A percentile compares a stretch with the other conserved stretches of the same genome.
Conservation (phyloP, 2,329 filamentous ascomycete species). For the Mariannaea sp. region DNA sequence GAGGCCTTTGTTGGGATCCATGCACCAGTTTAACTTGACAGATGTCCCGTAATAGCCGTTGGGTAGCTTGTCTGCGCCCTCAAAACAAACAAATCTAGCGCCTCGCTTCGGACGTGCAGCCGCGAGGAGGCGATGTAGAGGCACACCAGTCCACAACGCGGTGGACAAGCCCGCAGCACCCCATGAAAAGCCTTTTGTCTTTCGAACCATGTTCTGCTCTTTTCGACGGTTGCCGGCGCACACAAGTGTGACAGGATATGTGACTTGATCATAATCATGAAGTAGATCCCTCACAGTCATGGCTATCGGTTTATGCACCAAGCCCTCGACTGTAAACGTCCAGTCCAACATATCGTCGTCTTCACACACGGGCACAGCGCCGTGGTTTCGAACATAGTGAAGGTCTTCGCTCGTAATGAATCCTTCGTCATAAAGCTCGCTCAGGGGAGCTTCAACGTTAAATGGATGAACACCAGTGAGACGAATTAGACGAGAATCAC, state of each 20-base stretch:
- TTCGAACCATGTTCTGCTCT: conserved; percentile 88
- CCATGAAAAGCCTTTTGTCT: conserved; percentile 95
- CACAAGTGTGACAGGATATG: conserved; percentile 85
- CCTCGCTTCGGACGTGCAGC: conserved; percentile 69
- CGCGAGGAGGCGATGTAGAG: conserved; percentile 72
- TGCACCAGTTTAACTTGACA: conserved; percentile 84
- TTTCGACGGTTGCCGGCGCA: conserved; percentile 92
- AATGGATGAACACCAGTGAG: conserved; percentile 90
- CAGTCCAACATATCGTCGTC: conserved; percentile 77
- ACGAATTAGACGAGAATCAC: conserved; percentile 81
- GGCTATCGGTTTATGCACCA: conserved; percentile 77
- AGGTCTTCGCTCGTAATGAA: conserved; percentile 87
- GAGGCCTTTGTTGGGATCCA: conserved; percentile 81
- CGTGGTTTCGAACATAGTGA: conserved; percentile 93
- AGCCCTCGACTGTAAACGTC: conserved; percentile 82
- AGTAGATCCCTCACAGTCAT: conserved; percentile 76
- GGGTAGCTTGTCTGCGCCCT: conserved; percentile 84
- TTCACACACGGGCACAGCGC: conserved; percentile 74
- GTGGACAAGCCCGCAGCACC: conserved; percentile 86
- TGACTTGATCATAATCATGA: conserved; percentile 76
- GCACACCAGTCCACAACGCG: conserved; percentile 83
- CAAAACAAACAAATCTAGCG: conserved; percentile 86
- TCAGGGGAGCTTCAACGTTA: conserved; percentile 85
- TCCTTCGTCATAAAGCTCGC: conserved; percentile 75
- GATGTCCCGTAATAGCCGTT: conserved; percentile 91